Evolutionary conservation across 139 green algal genomes (phyloP), one percentile per base, ranked within the genome.

Genomic region (Zygnema circumcarinatum): DNA sequence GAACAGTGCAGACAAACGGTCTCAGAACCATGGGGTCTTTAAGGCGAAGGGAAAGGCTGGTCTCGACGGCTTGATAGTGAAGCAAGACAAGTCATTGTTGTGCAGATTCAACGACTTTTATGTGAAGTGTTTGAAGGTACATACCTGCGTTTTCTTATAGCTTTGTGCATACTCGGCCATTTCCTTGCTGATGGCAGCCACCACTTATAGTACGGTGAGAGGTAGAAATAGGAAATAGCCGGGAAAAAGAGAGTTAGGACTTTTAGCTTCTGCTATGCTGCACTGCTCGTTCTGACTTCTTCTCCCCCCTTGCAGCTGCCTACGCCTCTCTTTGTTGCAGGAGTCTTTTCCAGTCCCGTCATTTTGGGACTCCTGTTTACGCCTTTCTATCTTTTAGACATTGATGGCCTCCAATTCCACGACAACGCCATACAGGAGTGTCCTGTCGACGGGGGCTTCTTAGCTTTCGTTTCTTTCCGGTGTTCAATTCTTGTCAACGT

Each of bases 371-470:
- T 87, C 7, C 7, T 90, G 20, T 90, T 90, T 79, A 87, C 76
- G 41, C 85, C 85, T 31, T 41, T 86, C 20, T 90, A 81, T 33
- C 76, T 85, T 67, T 68, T 90, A 20, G 85, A 47, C 16, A 40
- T 90, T 21, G 33, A n/a, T n/a, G 85, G 85, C 22, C 54, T 90
- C n/a, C n/a, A 79, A 31, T 90, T 76, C 35, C 76, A 87, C 29
- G 76, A 86, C 16, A 67, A 47, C 75, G 25, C 81, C 21, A 1
- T 87, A 2, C 56, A 85, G 32, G 31, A 78, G 11, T 78, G 69
- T 16, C 69, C 35, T 78, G 3, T 11, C 11, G 69, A 53, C 16
- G 36, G 7, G 11, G 7, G 11, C 2, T 33, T 82, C 40, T 82
- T 52, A 31, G 35, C 32, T 31, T 2, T 42, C n/a, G 74, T n/a